A percentile compares a stretch with the other conserved stretches of the same genome.
Evolutionary conservation across 306 rosid genomes (phyloP).

Genomic region (Morella rubra): DNA sequence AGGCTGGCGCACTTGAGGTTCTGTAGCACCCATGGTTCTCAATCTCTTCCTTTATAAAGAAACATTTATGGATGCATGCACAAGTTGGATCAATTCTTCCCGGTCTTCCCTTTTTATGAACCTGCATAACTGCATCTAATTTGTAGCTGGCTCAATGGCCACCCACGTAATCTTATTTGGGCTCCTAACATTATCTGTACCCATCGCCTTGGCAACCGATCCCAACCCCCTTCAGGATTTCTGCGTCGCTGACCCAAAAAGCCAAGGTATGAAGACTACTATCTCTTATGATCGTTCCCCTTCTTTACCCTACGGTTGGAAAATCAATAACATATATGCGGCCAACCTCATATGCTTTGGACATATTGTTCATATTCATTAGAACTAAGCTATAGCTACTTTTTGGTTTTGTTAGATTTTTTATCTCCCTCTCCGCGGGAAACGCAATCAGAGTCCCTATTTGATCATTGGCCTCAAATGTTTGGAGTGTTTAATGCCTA

Average conservation of each 20-base stretch:
- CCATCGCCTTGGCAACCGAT: constrained; percentile 20
- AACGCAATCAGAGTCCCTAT: neutral
- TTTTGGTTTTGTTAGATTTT: neutral
- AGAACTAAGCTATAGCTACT: neutral
- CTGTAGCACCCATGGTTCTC: neutral
- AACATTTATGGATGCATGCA: neutral
- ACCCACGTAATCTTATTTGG: neutral
- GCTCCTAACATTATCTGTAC: neutral
- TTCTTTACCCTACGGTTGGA: neutral
- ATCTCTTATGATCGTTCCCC: neutral
- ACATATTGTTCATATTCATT: neutral
- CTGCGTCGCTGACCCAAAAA: constrained; percentile 36
- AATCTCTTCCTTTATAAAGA: neutral
- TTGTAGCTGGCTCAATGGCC: neutral
- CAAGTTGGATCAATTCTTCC: neutral
- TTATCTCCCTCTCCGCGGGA: neutral
- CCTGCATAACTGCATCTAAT: neutral
- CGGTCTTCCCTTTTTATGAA: neutral
- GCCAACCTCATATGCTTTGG: neutral
- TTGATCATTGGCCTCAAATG: neutral
- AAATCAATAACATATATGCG: neutral
- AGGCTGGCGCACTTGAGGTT: neutral
- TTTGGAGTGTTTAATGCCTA: neutral
- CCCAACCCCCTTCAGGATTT: constrained; percentile 45
- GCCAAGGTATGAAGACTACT: constrained; percentile 13